Base-by-base conservation (phyloP, 306 rosid genomes). In the Vigna radiata region DNA sequence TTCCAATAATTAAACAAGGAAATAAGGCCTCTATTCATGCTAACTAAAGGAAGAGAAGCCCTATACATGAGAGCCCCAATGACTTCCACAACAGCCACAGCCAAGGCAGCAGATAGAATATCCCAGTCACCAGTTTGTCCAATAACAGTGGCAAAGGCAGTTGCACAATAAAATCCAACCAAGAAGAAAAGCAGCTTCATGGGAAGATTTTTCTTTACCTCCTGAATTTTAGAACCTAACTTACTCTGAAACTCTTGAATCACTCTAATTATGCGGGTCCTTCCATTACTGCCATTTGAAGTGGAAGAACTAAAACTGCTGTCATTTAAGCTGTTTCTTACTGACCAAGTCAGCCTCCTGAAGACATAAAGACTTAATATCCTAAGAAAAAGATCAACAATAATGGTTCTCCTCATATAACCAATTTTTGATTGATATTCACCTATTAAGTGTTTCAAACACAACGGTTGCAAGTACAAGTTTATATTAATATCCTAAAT, bases 71-170 rank as follows among this genome's bases (percentile, higher is more conserved):
- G 96, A 54, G 97, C 96, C 56, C 98, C 98, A 78, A 94, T 92
- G 72, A 86, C 95, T 81, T 94, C 98, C 65, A 94, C 97, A 72
- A 94, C 53, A 81, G 71, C 82, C 83, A 89, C 97, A 33, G 98
- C 96, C 77, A 92, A 87, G 49, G 85, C 98, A 39, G 98, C 98
- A 69, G 97, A 94, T 55, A 92, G 91, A 83, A 94, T 86, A 85
- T 94, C 98, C 98, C 98, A 94, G 79, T 94, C 97, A 25, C 98
- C 98, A 2, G 96, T 94, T 89, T 94, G 97, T 70, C 98, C 98
- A 68, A 94, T 94, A 68, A 94, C 96, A 18, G 98, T 94, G 70
- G 97, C 90, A 73, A 92, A 94, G 13, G 97, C 97, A 4, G 98
- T 92, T 43, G 98, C 95, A 29, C 98, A 90, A 81, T 94, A 94